Evolutionary conservation across 2,329 filamentous ascomycete species (phyloP).

Genomic region (Fusarium anthophilum): DNA sequence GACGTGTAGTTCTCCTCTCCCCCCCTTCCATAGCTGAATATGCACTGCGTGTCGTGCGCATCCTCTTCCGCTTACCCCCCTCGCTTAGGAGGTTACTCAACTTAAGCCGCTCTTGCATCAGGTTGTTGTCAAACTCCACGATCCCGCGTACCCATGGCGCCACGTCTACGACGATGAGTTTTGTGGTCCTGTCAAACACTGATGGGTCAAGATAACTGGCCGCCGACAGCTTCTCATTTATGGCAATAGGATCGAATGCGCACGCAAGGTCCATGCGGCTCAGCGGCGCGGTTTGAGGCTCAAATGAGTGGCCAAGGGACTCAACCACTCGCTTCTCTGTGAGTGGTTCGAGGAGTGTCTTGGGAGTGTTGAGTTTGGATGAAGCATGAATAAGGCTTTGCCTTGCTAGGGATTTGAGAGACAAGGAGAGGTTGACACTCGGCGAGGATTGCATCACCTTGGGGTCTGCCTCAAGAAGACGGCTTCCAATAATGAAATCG

Average conservation of each 20-base stretch:
- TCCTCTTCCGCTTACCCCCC: slow-evolving; percentile 61
- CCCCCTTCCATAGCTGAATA: slow-evolving; percentile 82
- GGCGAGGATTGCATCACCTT: slow-evolving; percentile 44
- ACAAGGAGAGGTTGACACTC: slow-evolving; percentile 41
- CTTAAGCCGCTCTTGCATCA: slow-evolving; percentile 73
- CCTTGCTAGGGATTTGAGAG: slow-evolving; percentile 46
- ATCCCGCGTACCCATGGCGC: slow-evolving; percentile 93
- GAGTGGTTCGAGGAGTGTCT: slow-evolving; percentile 39
- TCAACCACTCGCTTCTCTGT: slow-evolving; percentile 48
- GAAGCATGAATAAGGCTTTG: slow-evolving; percentile 23
- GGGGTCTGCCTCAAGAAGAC: slow-evolving; percentile 58
- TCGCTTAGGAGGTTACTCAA: slow-evolving; percentile 71
- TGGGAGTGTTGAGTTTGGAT: background rate
- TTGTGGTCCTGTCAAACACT: slow-evolving; percentile 77
- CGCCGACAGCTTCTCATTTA: slow-evolving; percentile 54
- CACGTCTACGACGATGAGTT: slow-evolving; percentile 76
- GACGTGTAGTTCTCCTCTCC: slow-evolving; percentile 70
- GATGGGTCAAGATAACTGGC: slow-evolving; percentile 68
- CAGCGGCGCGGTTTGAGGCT: slow-evolving; percentile 44
- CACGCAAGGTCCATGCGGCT: slow-evolving; percentile 62
- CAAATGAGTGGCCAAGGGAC: slow-evolving; percentile 52
- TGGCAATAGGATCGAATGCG: slow-evolving; percentile 70
- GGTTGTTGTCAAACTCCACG: slow-evolving; percentile 75
- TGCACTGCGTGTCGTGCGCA: slow-evolving; percentile 77
- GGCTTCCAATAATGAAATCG: slow-evolving; percentile 60